Conservation (phyloP, 1,284 basidiomycete species). For the Fomes fomentarius region DNA sequence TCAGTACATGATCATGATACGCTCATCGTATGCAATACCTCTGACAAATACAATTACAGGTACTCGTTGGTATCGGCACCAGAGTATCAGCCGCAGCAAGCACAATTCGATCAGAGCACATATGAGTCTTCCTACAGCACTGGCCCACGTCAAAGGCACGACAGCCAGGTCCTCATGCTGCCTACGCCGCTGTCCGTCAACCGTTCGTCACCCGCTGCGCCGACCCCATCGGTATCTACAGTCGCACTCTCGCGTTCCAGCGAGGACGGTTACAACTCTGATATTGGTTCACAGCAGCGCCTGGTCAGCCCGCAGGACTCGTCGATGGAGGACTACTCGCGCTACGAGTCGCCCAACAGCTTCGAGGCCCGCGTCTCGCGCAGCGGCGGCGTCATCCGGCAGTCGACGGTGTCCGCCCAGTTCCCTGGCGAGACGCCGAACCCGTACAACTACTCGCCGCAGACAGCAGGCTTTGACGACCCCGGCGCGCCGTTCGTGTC, state of each 20-base stretch:
- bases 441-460: slow-evolving; percentile 47
- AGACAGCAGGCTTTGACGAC: slow-evolving; percentile 41
- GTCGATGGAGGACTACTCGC: slow-evolving; percentile 30
- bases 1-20: slow-evolving; percentile 41
- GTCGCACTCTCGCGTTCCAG: slow-evolving; percentile 61
- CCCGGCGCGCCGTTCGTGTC: slow-evolving; percentile 36
- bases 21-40: no score
- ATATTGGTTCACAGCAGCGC: slow-evolving; percentile 58
- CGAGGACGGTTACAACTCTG: slow-evolving; percentile 65
- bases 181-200: slow-evolving; percentile 68
- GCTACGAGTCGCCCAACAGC: slow-evolving; percentile 19
- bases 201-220: slow-evolving; percentile 42
- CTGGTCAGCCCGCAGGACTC: slow-evolving; percentile 51
- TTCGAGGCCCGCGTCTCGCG: slow-evolving; percentile 50
- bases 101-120: slow-evolving; percentile 63
- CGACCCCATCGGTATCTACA: slow-evolving; percentile 52
- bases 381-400: slow-evolving; percentile 45
- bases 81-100: slow-evolving; percentile 62
- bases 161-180: slow-evolving; percentile 70
- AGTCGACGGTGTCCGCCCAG: slow-evolving; percentile 39
- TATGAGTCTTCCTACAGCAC: slow-evolving; percentile 52
- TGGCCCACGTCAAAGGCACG: slow-evolving; percentile 56
- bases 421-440: slow-evolving; percentile 57
- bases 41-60: no score
- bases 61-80: slow-evolving; percentile 79